Evolutionary conservation across 805 yeast genomes (phyloP).

Genomic region (Metschnikowia kofuensis): DNA sequence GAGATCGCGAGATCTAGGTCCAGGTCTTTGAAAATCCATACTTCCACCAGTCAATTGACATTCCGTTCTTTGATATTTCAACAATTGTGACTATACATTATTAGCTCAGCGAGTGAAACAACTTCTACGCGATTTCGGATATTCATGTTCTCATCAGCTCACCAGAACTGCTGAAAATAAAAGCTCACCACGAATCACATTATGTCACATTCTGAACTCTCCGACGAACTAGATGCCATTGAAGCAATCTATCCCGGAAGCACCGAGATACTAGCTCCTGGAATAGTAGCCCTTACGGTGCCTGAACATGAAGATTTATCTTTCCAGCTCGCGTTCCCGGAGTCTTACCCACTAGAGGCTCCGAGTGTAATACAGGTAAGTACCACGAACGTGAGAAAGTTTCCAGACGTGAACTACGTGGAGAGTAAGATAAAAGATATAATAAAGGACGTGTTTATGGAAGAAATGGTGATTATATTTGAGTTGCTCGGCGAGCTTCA

Average conservation of each 20-base stretch:
- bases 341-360: constrained; percentile 58
- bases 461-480: constrained; percentile 74
- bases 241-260: constrained; percentile 83
- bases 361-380: constrained; percentile 66
- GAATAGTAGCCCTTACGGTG: constrained; percentile 45
- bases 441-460: constrained; percentile 44
- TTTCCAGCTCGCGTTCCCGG: constrained; percentile 72
- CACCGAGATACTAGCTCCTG: constrained; percentile 36
- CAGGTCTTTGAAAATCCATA: too few relatives aligned
- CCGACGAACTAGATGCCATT: constrained; percentile 76
- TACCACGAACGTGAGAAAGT: constrained; percentile 31
- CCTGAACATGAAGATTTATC: constrained; percentile 62
- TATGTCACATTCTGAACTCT: constrained; percentile 11
- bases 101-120: not conserved
- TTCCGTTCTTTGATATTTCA: not conserved
- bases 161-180: not conserved
- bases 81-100: not conserved
- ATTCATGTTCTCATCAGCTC: too few relatives aligned
- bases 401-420: constrained; percentile 43
- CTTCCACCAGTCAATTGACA: too few relatives aligned
- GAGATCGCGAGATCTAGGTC: not conserved
- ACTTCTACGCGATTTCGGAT: not conserved
- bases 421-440: constrained; percentile 47
- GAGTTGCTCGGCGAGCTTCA: constrained; percentile 72
- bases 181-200: not conserved